A percentile compares a stretch with the other conserved stretches of the same genome.
Conservation (phyloP, 805 yeast genomes). For the Suhomyces tanzawaensis region DNA sequence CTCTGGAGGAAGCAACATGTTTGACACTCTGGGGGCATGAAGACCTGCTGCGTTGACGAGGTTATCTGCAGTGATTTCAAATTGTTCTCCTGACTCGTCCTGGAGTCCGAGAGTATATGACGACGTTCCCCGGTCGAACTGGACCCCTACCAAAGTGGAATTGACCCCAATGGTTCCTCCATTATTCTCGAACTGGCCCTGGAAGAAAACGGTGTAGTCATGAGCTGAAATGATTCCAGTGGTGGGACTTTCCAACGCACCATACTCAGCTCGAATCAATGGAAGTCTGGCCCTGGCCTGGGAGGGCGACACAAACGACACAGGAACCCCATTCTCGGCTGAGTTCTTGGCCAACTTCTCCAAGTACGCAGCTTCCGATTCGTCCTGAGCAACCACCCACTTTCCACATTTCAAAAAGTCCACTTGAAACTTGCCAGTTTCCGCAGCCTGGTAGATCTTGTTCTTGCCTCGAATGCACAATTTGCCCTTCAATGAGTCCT, state of each 20-base stretch:
- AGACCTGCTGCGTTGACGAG: conserved; percentile 81
- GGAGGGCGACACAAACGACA: conserved; percentile 49
- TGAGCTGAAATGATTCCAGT: conserved; percentile 88
- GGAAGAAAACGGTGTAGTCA: conserved; percentile 60
- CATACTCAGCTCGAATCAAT: conserved; percentile 57
- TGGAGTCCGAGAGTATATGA: conserved; percentile 24
- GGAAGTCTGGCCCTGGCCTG: conserved; percentile 59
- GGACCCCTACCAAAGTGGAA: conserved; percentile 51
- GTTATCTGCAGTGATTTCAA: conserved; percentile 48
- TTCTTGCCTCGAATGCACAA: conserved; percentile 76
- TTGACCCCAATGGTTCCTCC: conserved; percentile 66
- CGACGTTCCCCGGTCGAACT: conserved; percentile 18
- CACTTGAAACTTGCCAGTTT: conserved; percentile 34
- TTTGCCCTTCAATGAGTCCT: conserved; percentile 59
- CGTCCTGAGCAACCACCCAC: conserved; percentile 84
- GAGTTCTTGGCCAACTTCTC: conserved; percentile 52
- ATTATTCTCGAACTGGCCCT: conserved; percentile 51
- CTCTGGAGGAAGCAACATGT: conserved; percentile 62
- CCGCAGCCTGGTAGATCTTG: conserved; percentile 56
- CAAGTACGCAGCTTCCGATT: conserved; percentile 57
- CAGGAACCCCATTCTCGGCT: conserved; percentile 50
- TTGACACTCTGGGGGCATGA: conserved; percentile 68
- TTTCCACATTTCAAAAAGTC: conserved; percentile 70
- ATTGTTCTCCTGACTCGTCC: conserved; percentile 27
- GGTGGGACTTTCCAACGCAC: conserved; percentile 69